Base-by-base conservation (phyloP, 1,284 basidiomycete species). In the Termitomyces sp. region DNA sequence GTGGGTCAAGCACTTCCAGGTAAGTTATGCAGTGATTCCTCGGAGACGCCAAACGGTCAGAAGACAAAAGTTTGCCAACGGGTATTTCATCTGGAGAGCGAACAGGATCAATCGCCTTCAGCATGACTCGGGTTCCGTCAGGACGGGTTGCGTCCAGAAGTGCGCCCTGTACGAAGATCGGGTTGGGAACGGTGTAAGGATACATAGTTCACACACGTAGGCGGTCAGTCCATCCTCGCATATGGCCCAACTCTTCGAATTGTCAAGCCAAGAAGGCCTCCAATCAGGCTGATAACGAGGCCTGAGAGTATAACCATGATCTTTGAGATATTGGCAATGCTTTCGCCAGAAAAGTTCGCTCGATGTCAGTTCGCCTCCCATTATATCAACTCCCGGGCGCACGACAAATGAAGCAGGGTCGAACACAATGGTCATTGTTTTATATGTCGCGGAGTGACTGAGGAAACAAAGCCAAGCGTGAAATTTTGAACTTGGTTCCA, bases 1-100 rank as follows among this genome's bases (percentile, higher is more conserved):
- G n/a, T n/a, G 19, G 24, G 8, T 33, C 35, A 1, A 72, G 46
- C 9, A 64, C 58, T 13, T 71, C 72, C 10, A 65, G 61, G 3
- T 72, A 42, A 1, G 68, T 68, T 4, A 69, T 60, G 40, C 69
- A 73, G 49, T 70, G 68, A 50, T 72, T 72, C 4, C 56, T 52
- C 1, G 63, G 63, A 40, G 68, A 59, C 0, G 57, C 48, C 1
- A 53, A 47, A 2, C 66, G 48, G 7, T 49, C 38, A 8, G 33
- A 34, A 34, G 33, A 34, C 5, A 34, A 16, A 0, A 38, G 14
- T 24, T 52, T 3, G 19, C 49, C n/a, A 16, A 56, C 47, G 9
- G 53, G 8, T 45, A 49, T 13, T 41, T 34, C 33, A n/a, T 34
- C 33, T n/a, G 33, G 38, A 56, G 46, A 4, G 41, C 0, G 30